Evolutionary conservation across 1,139 yeast species (phyloP).

Genomic region (Saccharomyces pastorianus): DNA sequence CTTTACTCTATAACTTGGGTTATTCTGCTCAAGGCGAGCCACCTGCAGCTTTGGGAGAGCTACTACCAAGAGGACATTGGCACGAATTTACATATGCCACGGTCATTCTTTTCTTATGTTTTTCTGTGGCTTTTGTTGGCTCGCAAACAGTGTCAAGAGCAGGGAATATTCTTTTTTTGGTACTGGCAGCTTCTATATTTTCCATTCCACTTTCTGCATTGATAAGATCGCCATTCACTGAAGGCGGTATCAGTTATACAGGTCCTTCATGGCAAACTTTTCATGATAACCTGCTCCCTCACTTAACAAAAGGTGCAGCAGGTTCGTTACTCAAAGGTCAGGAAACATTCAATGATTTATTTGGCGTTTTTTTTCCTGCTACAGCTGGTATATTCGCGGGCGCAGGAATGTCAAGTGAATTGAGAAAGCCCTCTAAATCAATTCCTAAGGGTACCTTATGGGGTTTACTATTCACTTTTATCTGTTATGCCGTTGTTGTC

Average conservation of each 20-base stretch:
- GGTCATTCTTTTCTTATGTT: conserved; percentile 57
- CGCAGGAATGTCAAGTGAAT: conserved; percentile 98
- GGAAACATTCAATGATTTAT: conserved; percentile 74
- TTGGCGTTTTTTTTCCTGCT: conserved; percentile 95
- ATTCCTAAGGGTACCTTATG: conserved; percentile 85
- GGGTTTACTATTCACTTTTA: conserved; percentile 70
- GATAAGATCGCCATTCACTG: conserved; percentile 49
- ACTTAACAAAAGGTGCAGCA: conserved; percentile 83
- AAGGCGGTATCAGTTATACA: conserved; percentile 47
- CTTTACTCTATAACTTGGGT: conserved; percentile 57
- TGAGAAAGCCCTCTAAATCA: conserved; percentile 72
- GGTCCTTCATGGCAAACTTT: conserved; percentile 69
- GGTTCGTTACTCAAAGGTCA: conserved; percentile 62
- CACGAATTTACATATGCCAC: conserved; percentile 57
- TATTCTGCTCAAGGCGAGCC: conserved; percentile 38
- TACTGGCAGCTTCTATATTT: conserved; percentile 63
- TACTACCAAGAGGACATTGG: conserved; percentile 53
- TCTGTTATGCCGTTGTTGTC: conserved; percentile 67
- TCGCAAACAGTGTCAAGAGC: conserved; percentile 77
- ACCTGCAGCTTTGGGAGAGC: conserved; percentile 35
- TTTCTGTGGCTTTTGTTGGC: conserved; percentile 74
- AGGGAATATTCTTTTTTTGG: conserved; percentile 63
- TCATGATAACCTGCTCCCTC: conserved; percentile 59
- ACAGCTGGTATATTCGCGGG: conserved; percentile 98
- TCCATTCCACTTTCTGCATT: conserved; percentile 77